These are phyloP conservation scores for Arxiozyma slooffiae DNA, from an alignment of 1,139 yeast species.

Conservation along the genomic window DNA sequence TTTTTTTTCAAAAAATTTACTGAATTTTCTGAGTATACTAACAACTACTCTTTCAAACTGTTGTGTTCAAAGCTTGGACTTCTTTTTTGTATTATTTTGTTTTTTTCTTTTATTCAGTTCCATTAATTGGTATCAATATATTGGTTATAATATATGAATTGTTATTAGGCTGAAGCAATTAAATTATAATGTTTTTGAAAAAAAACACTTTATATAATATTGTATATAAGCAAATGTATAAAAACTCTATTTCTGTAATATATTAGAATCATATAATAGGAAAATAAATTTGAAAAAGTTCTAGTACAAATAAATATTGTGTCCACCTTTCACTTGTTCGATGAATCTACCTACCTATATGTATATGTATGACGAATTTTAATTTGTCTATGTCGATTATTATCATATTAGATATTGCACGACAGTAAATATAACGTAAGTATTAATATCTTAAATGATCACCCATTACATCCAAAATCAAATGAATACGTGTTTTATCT, in stretches of 20 bases:
- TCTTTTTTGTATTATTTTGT: background rate
- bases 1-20: too few relatives aligned
- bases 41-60: slow-evolving; percentile 7
- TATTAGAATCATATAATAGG: background rate
- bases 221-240: background rate
- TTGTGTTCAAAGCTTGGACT: background rate
- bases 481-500: slow-evolving; percentile 40
- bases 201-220: background rate
- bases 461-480: slow-evolving; percentile 48
- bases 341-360: too few relatives aligned
- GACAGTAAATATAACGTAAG: background rate
- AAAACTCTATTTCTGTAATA: background rate
- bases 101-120: slow-evolving; percentile 34
- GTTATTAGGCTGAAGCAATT: slow-evolving; percentile 41
- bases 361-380: too few relatives aligned
- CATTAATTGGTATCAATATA: slow-evolving; percentile 58
- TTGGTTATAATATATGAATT: slow-evolving; percentile 63
- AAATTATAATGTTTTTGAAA: background rate
- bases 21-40: slow-evolving; percentile 9
- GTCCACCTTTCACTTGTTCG: background rate
- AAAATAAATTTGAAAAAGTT: background rate
- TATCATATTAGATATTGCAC: background rate
- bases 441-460: slow-evolving; percentile 35
- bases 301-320: background rate
- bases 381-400: background rate